Evolutionary conservation across 495 filamentous ascomycete genomes (phyloP), one percentile per base, ranked within the genome.

Genomic region (Annulohypoxylon nitens): DNA sequence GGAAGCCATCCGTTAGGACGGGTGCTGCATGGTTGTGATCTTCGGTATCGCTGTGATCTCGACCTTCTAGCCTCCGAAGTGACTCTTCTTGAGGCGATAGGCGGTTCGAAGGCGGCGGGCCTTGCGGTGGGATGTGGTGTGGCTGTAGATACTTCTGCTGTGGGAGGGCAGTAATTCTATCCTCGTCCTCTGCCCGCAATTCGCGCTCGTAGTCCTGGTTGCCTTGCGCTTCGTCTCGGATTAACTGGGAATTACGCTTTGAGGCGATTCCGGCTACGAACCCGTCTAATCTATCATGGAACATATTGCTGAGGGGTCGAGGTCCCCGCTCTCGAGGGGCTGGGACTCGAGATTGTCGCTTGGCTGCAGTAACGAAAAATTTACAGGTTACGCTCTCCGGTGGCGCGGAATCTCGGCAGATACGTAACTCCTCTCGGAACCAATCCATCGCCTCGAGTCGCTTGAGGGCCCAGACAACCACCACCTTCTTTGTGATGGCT

Each of bases 361-460:
- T 92, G 33, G 89, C 86, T 16, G 87, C 86, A 0, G 95, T 98
- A 61, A 98, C 91, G 82, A 92, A 98, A 84, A 98, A 97, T 79
- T 97, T 93, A 83, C 94, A 97, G 30, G 91, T 91, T 7, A 98
- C 92, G 26, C 90, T 89, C 80, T 94, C 92, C 51, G 93, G 88
- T 26, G 94, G 93, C 60, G 95, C 92, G 72, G 88, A 89, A 77
- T 97, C 91, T 69, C 93, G 86, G 82, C 95, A 96, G 74, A 97
- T 94, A 54, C 93, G 86, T 48, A 98, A 85, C 78, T 97, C 96
- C 82, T 98, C 95, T 78, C 93, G 92, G 86, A 98, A 98, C 95
- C 95, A 98, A 78, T 97, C 94, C 88, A 98, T 94, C 7, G 93
- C 93, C 81, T 97, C 95, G 39, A 93, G 88, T 60, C 91, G 89